Evolutionary conservation across 2,329 filamentous ascomycete genomes (phyloP).

Genomic region (Fusarium pseudonygamai): DNA sequence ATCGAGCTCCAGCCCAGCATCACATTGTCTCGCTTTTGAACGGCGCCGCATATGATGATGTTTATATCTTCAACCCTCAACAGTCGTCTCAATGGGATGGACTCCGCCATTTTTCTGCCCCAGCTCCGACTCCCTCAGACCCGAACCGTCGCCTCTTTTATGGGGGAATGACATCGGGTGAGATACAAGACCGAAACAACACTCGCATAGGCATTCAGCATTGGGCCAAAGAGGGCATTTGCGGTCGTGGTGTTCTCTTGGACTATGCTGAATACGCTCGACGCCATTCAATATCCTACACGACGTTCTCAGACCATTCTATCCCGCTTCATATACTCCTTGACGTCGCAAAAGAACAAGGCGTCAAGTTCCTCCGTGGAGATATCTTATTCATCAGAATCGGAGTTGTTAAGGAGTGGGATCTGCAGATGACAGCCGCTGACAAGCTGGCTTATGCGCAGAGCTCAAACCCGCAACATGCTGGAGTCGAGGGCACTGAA

Average conservation of each 20-base stretch:
- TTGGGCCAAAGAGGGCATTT: slow-evolving; percentile 1
- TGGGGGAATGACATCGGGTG: not conserved
- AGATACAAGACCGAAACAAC: not conserved
- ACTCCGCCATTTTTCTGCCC: not conserved
- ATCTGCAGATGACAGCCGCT: not conserved
- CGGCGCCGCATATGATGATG: not conserved
- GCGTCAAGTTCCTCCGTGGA: not conserved
- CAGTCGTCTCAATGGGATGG: slow-evolving; percentile 7
- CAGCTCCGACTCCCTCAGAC: not conserved
- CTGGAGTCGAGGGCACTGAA: not conserved
- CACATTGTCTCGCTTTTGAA: not conserved
- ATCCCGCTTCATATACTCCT: not conserved
- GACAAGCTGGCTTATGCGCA: not conserved
- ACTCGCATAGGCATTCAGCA: not conserved
- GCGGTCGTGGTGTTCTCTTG: not conserved
- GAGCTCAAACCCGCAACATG: not conserved
- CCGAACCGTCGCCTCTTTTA: not conserved
- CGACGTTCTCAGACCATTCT: not conserved
- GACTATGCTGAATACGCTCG: not conserved
- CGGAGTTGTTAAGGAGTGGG: not conserved
- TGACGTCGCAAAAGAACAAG: not conserved
- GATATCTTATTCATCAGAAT: not conserved
- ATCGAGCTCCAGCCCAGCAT: not conserved
- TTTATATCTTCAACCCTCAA: slow-evolving; percentile 3
- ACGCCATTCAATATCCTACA: not conserved